Base-by-base conservation (phyloP, 441 rosid species). In the Pelargonium australe region DNA sequence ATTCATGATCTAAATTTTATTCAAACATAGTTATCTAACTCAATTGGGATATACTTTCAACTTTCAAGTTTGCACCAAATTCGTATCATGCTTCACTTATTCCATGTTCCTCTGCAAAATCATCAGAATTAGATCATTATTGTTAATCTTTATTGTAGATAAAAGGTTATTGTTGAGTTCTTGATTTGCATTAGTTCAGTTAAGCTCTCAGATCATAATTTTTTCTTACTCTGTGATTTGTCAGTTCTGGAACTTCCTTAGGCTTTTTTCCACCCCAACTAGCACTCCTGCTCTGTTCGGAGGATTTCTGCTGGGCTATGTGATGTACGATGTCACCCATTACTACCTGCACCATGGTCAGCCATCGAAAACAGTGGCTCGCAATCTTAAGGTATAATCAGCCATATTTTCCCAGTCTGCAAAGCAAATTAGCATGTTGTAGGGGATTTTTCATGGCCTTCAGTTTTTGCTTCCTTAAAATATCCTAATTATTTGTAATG, bases 261-360 rank as follows among this genome's bases (percentile, higher is more conserved):
- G 74, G 71, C 84, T 89, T 72, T 0, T 90, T 3, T 76, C 96
- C 9, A 84, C 97, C 28, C 91, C 91, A 51, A 79, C 96, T 4
- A 83, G 83, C 37, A 76, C 96, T 68, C 99, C 99, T 25, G 98
- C 91, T 23, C 14, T 95, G 62, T 83, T 95, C 61, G 98, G 90
- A 66, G 99, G 99, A 75, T 91, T 91, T 76, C 79, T 95, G 70
- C 79, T 95, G 64, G 99, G 99, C 16, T 95, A 95, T 75, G 95
- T 95, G 67, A 85, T 95, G 69, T 95, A 95, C 66, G 99, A 95
- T 78, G 73, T 82, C 71, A 95, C 96, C 72, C 99, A 95, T 79
- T 95, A 82, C 86, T 95, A 87, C 78, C 73, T 95, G 72, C 99
- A 95, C 82, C 98, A 95, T 73, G 97, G 95, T 69, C 98, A 92